phyloP scores from a whole-genome alignment of 1,139 yeast genomes.

The Meyerozyma athensensis region DNA sequence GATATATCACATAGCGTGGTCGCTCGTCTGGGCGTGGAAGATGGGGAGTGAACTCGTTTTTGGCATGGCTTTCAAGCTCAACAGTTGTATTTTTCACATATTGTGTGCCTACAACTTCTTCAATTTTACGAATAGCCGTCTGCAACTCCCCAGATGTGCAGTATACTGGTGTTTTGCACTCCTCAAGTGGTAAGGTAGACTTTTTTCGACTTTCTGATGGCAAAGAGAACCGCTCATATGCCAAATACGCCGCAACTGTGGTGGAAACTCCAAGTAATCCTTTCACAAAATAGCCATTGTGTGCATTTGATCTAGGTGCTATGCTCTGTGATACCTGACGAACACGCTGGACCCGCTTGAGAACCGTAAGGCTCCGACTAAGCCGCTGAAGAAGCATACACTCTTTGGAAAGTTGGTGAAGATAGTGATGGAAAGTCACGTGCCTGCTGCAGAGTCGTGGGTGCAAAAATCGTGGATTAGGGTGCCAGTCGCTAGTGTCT shows the following conservation, averaged over 20 bases:
- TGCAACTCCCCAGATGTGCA: slow-evolving; percentile 17
- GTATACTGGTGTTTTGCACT: slow-evolving; percentile 18
- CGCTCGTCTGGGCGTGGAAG: slow-evolving; percentile 30
- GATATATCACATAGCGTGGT: slow-evolving; percentile 35
- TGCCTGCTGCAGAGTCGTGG: no score
- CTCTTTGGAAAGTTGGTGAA: no score
- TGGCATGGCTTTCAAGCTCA: slow-evolving; percentile 33
- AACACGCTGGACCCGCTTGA: no score
- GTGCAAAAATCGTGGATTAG: not conserved
- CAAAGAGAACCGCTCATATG: no score
- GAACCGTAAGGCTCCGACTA: no score
- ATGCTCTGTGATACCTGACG: no score
- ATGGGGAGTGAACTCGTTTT: slow-evolving; percentile 41
- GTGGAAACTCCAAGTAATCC: no score
- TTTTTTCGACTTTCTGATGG: no score
- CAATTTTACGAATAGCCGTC: slow-evolving; percentile 22
- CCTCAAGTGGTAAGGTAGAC: slow-evolving; percentile 17
- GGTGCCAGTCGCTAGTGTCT: not conserved
- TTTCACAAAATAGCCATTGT: no score
- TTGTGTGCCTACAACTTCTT: slow-evolving; percentile 14
- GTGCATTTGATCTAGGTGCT: no score
- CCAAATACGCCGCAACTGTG: no score
- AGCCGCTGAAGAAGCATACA: no score
- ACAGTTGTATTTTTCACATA: slow-evolving; percentile 24
- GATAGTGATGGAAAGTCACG: slow-evolving; percentile 3